Percentiles rank a stretch among this genome's conserved stretches.
Evolutionary conservation across 176 grass and related monocot genomes (phyloP).

Genomic region (Phoenix roebelenii): DNA sequence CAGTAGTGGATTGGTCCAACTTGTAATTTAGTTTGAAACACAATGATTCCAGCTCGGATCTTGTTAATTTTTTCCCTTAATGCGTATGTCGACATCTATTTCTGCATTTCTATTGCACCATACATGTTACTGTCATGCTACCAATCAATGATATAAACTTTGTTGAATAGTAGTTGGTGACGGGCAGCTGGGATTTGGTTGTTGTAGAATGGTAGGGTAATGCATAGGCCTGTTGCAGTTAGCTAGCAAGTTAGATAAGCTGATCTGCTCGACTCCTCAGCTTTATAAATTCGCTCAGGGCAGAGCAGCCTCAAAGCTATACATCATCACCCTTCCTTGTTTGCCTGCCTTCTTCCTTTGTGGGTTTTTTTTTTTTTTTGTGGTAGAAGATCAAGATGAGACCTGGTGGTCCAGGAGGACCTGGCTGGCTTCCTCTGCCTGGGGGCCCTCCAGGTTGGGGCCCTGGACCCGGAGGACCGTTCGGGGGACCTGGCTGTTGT

Average conservation of each 20-base stretch:
- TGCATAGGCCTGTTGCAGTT: too few species aligned
- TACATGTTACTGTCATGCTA: too few species aligned
- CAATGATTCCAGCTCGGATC: too few species aligned
- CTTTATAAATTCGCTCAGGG: background rate
- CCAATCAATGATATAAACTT: too few species aligned
- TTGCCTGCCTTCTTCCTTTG: background rate
- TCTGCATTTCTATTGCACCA: too few species aligned
- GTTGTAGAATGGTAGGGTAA: background rate
- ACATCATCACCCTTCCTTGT: background rate
- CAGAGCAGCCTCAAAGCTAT: background rate
- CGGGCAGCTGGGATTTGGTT: background rate
- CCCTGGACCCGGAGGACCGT: constrained; percentile 1
- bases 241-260: too few species aligned
- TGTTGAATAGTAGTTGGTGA: background rate
- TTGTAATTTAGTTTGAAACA: too few species aligned
- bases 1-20: too few species aligned
- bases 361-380: background rate
- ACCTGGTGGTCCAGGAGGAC: background rate
- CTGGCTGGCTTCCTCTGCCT: constrained; percentile 1
- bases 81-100: too few species aligned
- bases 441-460: constrained; percentile 11
- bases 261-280: background rate
- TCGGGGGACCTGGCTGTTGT: background rate
- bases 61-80: too few species aligned
- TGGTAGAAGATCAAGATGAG: too few species aligned